phyloP scores from a whole-genome alignment of 768 basidiomycete species.

The Stropharia rugosoannulata region DNA sequence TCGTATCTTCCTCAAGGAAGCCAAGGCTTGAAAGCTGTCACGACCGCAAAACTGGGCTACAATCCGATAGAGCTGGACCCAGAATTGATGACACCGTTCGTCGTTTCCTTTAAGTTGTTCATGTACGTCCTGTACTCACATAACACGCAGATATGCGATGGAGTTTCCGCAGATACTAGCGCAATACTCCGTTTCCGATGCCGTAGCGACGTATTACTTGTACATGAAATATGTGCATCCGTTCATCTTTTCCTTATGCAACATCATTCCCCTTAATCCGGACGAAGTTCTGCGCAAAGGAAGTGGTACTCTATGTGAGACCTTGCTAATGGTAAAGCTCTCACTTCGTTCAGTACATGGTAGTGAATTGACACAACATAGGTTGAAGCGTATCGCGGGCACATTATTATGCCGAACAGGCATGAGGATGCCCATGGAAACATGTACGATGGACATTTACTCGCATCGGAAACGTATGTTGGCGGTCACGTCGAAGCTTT shows the following conservation, averaged over 20 bases:
- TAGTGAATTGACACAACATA: slow-evolving; percentile 27
- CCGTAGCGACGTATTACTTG: slow-evolving; percentile 98
- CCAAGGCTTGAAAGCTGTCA: slow-evolving; percentile 98
- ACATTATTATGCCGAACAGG: slow-evolving; percentile 96
- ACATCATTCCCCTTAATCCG: slow-evolving; percentile 95
- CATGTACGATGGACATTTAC: slow-evolving; percentile 95
- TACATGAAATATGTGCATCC: slow-evolving; percentile 99
- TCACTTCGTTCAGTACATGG: not conserved
- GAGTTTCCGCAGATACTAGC: slow-evolving; percentile 95
- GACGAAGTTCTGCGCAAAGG: slow-evolving; percentile 97
- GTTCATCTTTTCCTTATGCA: slow-evolving; percentile 98
- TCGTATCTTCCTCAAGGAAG: slow-evolving; percentile 98
- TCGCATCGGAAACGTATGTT: slow-evolving; percentile 97
- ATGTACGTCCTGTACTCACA: not conserved
- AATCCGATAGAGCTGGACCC: slow-evolving; percentile 97
- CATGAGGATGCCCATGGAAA: slow-evolving; percentile 91
- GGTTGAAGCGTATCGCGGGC: slow-evolving; percentile 93
- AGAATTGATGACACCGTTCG: slow-evolving; percentile 98
- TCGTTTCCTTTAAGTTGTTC: slow-evolving; percentile 28
- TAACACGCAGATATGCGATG: slow-evolving; percentile 74
- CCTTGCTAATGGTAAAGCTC: slow-evolving; percentile 85
- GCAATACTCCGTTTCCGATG: slow-evolving; percentile 99
- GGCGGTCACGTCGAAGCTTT: slow-evolving; percentile 98
- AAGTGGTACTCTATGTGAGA: slow-evolving; percentile 95
- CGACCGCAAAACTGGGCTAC: slow-evolving; percentile 93